phyloP scores from a whole-genome alignment of 306 rosid species.

The Vicia villosa region DNA sequence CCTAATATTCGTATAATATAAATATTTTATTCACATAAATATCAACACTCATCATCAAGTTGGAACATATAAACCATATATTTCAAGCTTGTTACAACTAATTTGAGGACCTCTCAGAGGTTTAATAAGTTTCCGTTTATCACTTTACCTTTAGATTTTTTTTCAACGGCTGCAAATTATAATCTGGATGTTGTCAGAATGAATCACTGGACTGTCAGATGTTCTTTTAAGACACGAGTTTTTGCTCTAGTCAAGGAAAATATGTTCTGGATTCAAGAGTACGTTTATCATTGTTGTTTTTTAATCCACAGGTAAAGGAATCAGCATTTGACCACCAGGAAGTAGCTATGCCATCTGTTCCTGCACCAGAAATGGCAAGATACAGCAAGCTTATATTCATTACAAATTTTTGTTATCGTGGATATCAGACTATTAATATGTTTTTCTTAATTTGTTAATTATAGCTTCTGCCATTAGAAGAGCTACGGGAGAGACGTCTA shows the following conservation, averaged over 20 bases:
- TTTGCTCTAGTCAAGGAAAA: slow-evolving; percentile 29
- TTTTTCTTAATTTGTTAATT: slow-evolving; percentile 9
- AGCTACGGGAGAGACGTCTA: slow-evolving; percentile 47
- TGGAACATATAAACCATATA: no score
- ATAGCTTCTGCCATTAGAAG: slow-evolving; percentile 48
- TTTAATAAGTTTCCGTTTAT: background rate
- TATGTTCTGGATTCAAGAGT: slow-evolving; percentile 17
- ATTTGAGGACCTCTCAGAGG: no score
- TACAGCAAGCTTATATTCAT: slow-evolving; percentile 28
- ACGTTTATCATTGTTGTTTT: slow-evolving; percentile 33
- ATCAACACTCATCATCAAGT: background rate
- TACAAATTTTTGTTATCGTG: slow-evolving; percentile 9
- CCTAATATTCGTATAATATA: background rate
- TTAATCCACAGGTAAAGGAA: slow-evolving; percentile 72
- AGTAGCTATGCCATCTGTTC: slow-evolving; percentile 66
- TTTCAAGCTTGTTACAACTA: no score
- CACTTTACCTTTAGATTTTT: background rate
- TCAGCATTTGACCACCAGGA: slow-evolving; percentile 73
- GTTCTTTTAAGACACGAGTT: background rate
- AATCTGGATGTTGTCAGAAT: slow-evolving; percentile 22
- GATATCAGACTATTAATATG: slow-evolving; percentile 18
- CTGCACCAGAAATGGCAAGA: slow-evolving; percentile 74
- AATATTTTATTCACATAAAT: background rate
- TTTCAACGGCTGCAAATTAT: background rate
- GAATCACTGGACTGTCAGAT: background rate